Base-by-base conservation (phyloP, 2,329 filamentous ascomycete genomes). In the Epichloe typhina region DNA sequence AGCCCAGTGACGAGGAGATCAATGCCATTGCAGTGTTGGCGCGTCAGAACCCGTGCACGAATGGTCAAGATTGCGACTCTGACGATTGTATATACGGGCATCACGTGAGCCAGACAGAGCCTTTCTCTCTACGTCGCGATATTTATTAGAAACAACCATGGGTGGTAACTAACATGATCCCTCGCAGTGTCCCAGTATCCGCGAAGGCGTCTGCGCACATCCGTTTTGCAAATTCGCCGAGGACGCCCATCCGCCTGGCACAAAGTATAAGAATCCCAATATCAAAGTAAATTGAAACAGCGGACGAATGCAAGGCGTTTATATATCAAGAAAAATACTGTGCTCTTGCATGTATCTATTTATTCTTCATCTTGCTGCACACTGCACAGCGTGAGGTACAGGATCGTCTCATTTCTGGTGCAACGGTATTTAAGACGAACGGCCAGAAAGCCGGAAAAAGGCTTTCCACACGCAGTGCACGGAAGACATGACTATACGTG, bases 31-130 rank as follows among this genome's bases (percentile, higher is more conserved):
- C 73, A 0, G 74, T 74, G 56, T 58, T 82, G 46, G 72, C 77
- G 2, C 70, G 79, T 5, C 64, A 77, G 51, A 82, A 79, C 51
- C 79, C 78, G 1, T 83, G 79, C 62, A 69, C 69, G 0, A 71
- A 66, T 33, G 75, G 76, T 0, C 79, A 83, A 59, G 69, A 77
- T n/a, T 83, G 79, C 55, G 72, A 75, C 6, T 64, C 72, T 4
- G 70, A 74, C 2, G 73, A 75, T 54, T 83, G 79, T 59, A 81
- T 82, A 52, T 82, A 83, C 56, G 79, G 79, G 3, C 79, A 83
- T 60, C 73, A 83, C 58, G 76, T 79, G 59, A 67, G 75, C 69
- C 23, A n/a, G 31, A 23, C 23, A n/a, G 31, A 23, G 26, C 5
- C 21, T 43, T 8, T 47, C 6, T 11, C 21, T 42, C 15, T 21